Percentiles rank a stretch among this genome's conserved stretches.
phyloP scores from a whole-genome alignment of 2,329 filamentous ascomycete species.

The Penicillium sp. region DNA sequence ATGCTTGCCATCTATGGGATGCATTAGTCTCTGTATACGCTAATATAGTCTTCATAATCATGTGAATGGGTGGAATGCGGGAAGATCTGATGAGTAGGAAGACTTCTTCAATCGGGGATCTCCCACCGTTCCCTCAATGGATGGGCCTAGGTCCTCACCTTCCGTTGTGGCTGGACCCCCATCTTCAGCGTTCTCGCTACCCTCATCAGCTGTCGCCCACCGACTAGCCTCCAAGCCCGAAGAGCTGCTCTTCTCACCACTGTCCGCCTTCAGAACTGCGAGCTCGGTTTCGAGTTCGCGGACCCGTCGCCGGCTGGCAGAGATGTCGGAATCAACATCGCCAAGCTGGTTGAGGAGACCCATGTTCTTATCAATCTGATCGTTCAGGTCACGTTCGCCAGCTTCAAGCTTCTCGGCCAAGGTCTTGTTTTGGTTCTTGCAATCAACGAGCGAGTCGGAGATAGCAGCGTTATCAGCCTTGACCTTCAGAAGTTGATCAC shows the following conservation, averaged over 20 bases:
- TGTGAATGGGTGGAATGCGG: conserved; percentile 33
- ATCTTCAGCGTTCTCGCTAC: conserved; percentile 32
- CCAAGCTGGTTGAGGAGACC: conserved; percentile 41
- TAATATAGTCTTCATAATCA: conserved; percentile 29
- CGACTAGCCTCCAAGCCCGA: conserved; percentile 42
- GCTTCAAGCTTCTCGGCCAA: conserved; percentile 36
- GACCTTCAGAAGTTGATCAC: conserved; percentile 35
- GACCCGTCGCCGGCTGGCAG: conserved; percentile 37
- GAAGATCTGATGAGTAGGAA: conserved; percentile 32
- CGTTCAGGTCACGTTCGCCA: conserved; percentile 39
- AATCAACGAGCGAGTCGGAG: conserved; percentile 35
- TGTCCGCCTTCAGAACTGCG: conserved; percentile 36
- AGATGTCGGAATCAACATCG: conserved; percentile 40
- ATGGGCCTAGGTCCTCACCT: conserved; percentile 50
- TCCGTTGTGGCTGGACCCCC: conserved; percentile 41
- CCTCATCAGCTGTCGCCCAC: conserved; percentile 41
- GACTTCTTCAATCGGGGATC: conserved; percentile 41
- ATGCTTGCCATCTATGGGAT: conserved; percentile 49
- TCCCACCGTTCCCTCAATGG: conserved; percentile 51
- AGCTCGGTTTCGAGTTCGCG: conserved; percentile 44
- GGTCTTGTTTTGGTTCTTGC: conserved; percentile 29
- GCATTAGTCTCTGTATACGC: conserved; percentile 23
- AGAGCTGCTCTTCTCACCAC: conserved; percentile 29
- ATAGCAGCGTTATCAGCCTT: conserved; percentile 33
- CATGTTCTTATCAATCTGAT: conserved; percentile 46